Base-by-base conservation (phyloP, 1,139 yeast genomes). In the Starmera stellimalicola region DNA sequence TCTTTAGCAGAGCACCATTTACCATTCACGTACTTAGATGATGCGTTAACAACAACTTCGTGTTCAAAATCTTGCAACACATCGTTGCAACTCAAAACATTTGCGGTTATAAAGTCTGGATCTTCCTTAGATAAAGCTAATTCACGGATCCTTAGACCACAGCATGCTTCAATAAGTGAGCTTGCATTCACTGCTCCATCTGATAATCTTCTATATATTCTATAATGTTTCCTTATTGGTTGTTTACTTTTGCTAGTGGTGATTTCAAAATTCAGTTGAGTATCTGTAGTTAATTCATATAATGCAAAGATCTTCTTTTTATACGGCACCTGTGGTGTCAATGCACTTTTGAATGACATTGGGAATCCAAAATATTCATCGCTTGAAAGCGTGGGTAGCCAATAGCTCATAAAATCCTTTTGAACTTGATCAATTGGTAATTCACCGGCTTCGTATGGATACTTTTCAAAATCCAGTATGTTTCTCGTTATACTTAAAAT, bases 141-240 rank as follows among this genome's bases (percentile, higher is more conserved):
- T 14, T 37, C 41, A 4, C 31, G 33, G 9, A 46, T 34, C 12
- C 48, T 36, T 3, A 46, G 17, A 12, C 45, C 14, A 23, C 41
- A 41, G 16, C 44, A 37, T 6, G 36, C 33, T 6, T 27, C 29
- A 2, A 50, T 39, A 10, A 50, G 22, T 0, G 27, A 5, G 20
- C 35, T 37, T 1, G 42, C 50, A 32, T 47, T 50, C 7, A 47
- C 38, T 45, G 43, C 44, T 7, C 51, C 50, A 36, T 50, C 54
- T 5, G 52, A 47, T 1, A 31, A 17, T 28, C 54, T 34, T 30
- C 44, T 39, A 5, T 37, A 19, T 3, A 48, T 5, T 0, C 26
- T 23, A 4, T 34, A 14, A 7, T 12, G 17, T 16, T 33, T 32
- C 7, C 12, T 30, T 4, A n/a, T 32, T 4, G 26, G 19, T 10